Base-by-base conservation (phyloP, 2,329 filamentous ascomycete species). In the Alternaria sp. region DNA sequence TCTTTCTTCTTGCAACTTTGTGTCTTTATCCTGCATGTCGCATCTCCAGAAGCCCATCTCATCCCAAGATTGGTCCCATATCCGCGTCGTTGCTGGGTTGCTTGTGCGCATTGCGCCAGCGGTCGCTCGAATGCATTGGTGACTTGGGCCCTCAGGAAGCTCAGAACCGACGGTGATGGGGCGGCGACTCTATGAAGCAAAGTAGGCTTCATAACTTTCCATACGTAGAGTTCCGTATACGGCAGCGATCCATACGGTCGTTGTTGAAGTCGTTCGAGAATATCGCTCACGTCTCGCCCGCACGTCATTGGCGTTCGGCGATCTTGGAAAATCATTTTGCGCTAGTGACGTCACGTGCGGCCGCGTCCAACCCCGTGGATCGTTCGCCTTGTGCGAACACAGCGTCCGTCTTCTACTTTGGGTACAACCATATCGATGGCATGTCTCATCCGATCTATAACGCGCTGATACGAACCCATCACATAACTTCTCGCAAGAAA, bases 401-500 rank as follows among this genome's bases (percentile, higher is more conserved):
- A 28, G 15, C 17, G 12, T 25, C 52, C n/a, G 3, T 32, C 8
- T 23, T 54, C 36, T 25, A 15, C 25, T n/a, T 36, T 59, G 19
- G n/a, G 25, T 47, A 4, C 3, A 45, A 8, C 4, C 12, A 50
- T 11, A 25, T 45, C 11, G 43, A 66, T 67, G 61, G 58, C 54
- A 76, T 77, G 73, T 64, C 72, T 53, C 52, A 59, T 30, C 54
- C 61, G 9, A 61, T 77, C 19, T 85, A 80, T 73, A 86, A 87
- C 74, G 87, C 90, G 28, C 82, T 94, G 49, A 92, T 94, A 63
- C 87, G 90, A 56, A 94, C 91, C 0, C 91, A 94, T 70, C 91
- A 94, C 77, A 93, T 94, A 73, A 93, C 91, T 5, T 93, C 90
- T 0, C 89, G 91, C 67, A 93, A 93, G 76, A 94, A 94, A 74